A percentile compares a stretch with the other conserved stretches of the same genome.
These are phyloP conservation scores for Penicillium chermesinum DNA, from an alignment of 495 filamentous ascomycete genomes.

Conservation along the genomic window DNA sequence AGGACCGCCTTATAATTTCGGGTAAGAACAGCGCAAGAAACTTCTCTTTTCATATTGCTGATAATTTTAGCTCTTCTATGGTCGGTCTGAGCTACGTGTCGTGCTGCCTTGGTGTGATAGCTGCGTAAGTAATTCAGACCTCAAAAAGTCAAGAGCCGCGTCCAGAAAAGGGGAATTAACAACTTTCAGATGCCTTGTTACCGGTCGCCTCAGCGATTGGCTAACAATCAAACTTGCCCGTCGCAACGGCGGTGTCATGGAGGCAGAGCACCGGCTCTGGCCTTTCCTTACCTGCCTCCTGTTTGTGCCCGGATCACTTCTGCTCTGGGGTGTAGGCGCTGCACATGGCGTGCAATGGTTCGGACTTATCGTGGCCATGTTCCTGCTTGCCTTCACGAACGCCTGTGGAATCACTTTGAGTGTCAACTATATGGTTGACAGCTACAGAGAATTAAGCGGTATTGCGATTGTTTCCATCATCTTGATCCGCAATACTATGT, in stretches of 20 bases:
- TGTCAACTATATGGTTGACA: slow-evolving; percentile 59
- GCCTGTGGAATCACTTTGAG: slow-evolving; percentile 54
- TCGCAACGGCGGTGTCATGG: slow-evolving; percentile 56
- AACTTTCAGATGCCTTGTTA: slow-evolving; percentile 36
- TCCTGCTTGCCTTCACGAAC: slow-evolving; percentile 52
- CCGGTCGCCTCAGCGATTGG: slow-evolving; percentile 55
- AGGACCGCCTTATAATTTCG: slow-evolving; percentile 51
- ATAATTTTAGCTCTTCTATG: slow-evolving; percentile 44
- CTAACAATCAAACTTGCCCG: slow-evolving; percentile 54
- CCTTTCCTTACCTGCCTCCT: slow-evolving; percentile 51
- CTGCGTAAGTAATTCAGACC: slow-evolving; percentile 33
- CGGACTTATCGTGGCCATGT: slow-evolving; percentile 59
- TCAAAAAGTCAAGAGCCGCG: no score
- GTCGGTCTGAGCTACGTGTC: slow-evolving; percentile 59
- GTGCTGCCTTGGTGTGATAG: slow-evolving; percentile 49
- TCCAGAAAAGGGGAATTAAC: no score
- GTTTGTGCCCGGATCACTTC: slow-evolving; percentile 50
- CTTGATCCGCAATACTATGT: slow-evolving; percentile 63
- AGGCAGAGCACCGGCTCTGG: slow-evolving; percentile 61
- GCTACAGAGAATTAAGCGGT: slow-evolving; percentile 57
- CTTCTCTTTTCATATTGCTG: not conserved
- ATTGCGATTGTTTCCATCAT: slow-evolving; percentile 62
- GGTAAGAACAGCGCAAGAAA: slow-evolving; percentile 21
- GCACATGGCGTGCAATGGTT: slow-evolving; percentile 58
- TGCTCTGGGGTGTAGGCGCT: slow-evolving; percentile 67